Evolutionary conservation across 805 yeast genomes (phyloP).

Genomic region (Candida saitoana): DNA sequence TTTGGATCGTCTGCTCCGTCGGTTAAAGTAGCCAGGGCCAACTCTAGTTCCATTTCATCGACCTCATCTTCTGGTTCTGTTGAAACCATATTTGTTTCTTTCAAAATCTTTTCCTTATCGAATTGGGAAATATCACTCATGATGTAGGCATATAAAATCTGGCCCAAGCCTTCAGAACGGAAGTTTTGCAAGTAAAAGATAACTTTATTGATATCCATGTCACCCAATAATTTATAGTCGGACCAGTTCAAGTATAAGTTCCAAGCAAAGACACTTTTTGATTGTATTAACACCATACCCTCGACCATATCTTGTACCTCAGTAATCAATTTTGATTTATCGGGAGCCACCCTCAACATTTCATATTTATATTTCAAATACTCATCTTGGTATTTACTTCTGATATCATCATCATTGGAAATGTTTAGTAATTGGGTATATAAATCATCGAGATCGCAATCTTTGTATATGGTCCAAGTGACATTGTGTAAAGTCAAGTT

Average conservation of each 20-base stretch:
- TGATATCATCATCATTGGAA: slow-evolving; percentile 53
- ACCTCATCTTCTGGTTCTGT: slow-evolving; percentile 6
- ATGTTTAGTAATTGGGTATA: slow-evolving; percentile 56
- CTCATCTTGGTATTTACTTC: slow-evolving; percentile 58
- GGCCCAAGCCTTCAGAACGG: slow-evolving; percentile 58
- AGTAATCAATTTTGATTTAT: slow-evolving; percentile 28
- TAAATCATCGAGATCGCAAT: slow-evolving; percentile 50
- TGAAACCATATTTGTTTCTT: slow-evolving; percentile 12
- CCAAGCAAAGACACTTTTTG: slow-evolving; percentile 67
- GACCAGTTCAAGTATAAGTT: slow-evolving; percentile 66
- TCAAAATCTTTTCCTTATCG: slow-evolving; percentile 26
- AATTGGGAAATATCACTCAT: slow-evolving; percentile 69
- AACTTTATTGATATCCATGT: slow-evolving; percentile 43
- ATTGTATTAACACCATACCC: slow-evolving; percentile 68
- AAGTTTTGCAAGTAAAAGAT: slow-evolving; percentile 53
- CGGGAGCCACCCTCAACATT: slow-evolving; percentile 54
- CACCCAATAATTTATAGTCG: slow-evolving; percentile 50
- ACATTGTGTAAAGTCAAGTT: slow-evolving; percentile 31
- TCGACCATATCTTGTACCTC: slow-evolving; percentile 55
- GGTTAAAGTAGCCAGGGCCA: not conserved
- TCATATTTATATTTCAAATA: slow-evolving; percentile 55
- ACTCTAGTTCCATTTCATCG: slow-evolving; percentile 7
- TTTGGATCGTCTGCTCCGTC: slow-evolving; percentile 5
- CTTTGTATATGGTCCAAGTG: slow-evolving; percentile 45
- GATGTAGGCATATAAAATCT: slow-evolving; percentile 56